These are phyloP conservation scores for Euptelea pleiosperma DNA, from an alignment of 164 flowering plant species.

Conservation along the genomic window DNA sequence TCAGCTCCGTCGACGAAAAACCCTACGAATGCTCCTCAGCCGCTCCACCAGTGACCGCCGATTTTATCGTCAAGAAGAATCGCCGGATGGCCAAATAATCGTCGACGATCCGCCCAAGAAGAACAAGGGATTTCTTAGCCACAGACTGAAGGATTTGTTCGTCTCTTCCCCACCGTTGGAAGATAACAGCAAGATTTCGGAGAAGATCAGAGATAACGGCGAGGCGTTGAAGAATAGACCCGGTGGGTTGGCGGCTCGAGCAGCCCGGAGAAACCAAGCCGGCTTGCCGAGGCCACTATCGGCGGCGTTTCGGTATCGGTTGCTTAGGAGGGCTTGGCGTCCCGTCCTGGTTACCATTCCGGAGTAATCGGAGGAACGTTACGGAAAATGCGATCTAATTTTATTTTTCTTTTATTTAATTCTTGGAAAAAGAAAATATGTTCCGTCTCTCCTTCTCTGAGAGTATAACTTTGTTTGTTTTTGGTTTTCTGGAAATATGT, in stretches of 20 bases:
- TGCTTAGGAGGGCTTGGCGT: slow-evolving; percentile 70
- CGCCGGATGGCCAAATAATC: slow-evolving; percentile 19
- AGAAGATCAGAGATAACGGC: neutral
- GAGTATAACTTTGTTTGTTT: too few relatives aligned
- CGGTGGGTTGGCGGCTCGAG: slow-evolving; percentile 3
- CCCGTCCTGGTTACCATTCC: slow-evolving; percentile 57
- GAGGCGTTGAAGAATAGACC: neutral
- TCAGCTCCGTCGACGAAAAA: slow-evolving; percentile 76
- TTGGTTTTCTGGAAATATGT: too few relatives aligned
- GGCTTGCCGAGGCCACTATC: slow-evolving; percentile 34
- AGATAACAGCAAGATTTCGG: slow-evolving; percentile 7
- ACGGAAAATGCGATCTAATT: too few relatives aligned
- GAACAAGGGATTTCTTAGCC: slow-evolving; percentile 25
- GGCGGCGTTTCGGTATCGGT: slow-evolving; percentile 53
- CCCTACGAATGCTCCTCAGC: slow-evolving; percentile 66
- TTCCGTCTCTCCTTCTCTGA: too few relatives aligned
- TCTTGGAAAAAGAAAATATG: too few relatives aligned
- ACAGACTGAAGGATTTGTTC: slow-evolving; percentile 71
- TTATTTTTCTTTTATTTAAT: too few relatives aligned
- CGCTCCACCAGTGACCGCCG: slow-evolving; percentile 32
- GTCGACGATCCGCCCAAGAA: slow-evolving; percentile 14
- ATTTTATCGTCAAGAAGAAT: slow-evolving; percentile 18
- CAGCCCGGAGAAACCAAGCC: too few relatives aligned
- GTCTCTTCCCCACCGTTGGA: slow-evolving; percentile 53
- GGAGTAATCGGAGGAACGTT: slow-evolving; percentile 22